Evolutionary conservation across 495 filamentous ascomycete species (phyloP).

Genomic region (Entonaema liquescens): DNA sequence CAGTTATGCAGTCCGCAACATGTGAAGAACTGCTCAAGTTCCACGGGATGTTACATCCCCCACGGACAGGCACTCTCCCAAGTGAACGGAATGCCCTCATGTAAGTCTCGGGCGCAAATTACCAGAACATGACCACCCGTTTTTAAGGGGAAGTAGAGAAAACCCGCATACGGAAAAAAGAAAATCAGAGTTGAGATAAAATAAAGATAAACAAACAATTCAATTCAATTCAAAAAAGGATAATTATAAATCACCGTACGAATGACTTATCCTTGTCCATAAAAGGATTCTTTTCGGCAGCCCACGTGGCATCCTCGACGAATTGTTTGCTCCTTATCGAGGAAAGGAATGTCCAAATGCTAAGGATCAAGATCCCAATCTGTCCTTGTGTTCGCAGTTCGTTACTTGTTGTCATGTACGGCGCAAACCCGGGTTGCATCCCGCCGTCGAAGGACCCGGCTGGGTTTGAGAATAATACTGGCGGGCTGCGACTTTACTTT

Average conservation of each 20-base stretch:
- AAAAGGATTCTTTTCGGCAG: slow-evolving; percentile 33
- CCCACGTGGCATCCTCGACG: slow-evolving; percentile 35
- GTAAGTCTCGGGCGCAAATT: slow-evolving; percentile 36
- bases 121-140: slow-evolving; percentile 2
- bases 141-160: slow-evolving; percentile 1
- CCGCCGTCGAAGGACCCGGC: slow-evolving; percentile 6
- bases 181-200: background rate
- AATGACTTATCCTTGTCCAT: slow-evolving; percentile 16
- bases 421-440: slow-evolving; percentile 14
- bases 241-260: background rate
- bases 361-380: slow-evolving; percentile 36
- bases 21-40: slow-evolving; percentile 28
- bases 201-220: background rate
- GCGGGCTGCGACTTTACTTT: background rate
- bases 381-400: background rate
- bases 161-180: background rate
- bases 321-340: slow-evolving; percentile 23
- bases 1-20: slow-evolving; percentile 32
- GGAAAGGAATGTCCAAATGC: slow-evolving; percentile 14
- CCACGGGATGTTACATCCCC: slow-evolving; percentile 33
- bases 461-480: slow-evolving; percentile 12
- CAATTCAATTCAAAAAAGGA: slow-evolving; percentile 1
- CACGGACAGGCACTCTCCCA: slow-evolving; percentile 36
- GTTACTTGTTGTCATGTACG: slow-evolving; percentile 17
- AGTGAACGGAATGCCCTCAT: slow-evolving; percentile 34